Base-by-base conservation (phyloP, 306 rosid genomes). In the Crotalaria pallida region DNA sequence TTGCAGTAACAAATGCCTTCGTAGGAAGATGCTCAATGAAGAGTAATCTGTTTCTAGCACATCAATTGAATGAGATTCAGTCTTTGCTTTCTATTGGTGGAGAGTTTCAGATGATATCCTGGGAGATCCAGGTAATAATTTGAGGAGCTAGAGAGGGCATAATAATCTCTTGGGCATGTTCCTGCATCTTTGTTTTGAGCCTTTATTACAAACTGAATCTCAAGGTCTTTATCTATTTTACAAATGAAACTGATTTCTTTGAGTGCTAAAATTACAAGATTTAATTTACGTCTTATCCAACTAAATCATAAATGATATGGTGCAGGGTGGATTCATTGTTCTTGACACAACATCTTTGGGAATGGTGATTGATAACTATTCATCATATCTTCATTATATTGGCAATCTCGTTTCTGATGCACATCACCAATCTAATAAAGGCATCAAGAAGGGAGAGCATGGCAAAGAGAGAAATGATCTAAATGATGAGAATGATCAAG, bases 251-350 rank as follows among this genome's bases (percentile, higher is more conserved):
- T 72, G 7, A 59, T 74, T 48, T 51, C 21, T 67, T 17, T 34
- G 7, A 4, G 23, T 52, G 27, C 22, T 59, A 73, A 67, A 65
- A 53, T 67, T 26, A 31, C 27, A 58, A 47, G 77, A 34, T 56
- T 66, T 77, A 65, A 33, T 48, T 69, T 74, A 40, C 45, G 7
- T 72, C 24, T 27, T 73, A 18, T 68, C 69, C 60, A 40, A 22
- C 80, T 77, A 49, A 79, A 55, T 29, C 56, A 55, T 38, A 51
- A 68, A 65, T 82, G 70, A 73, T 80, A 63, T 75, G 58, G 80
- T 62, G 85, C 96, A 93, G 98, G 98, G 92, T 52, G 97, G 96
- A 79, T 10, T 78, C 50, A 16, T 92, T 71, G 77, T 88, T 80
- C 85, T 93, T 74, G 96, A 90, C 78, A 74, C 90, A 56, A 34